A percentile compares a stretch with the other conserved stretches of the same genome.
Evolutionary conservation across 176 grass and related monocot genomes (phyloP).

Genomic region (Zea mays): Zm-B73-REFERENCE-NAM-5.0 NC_050105.1:4097001-4097500

Average conservation of each 20-base stretch:
- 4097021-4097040: constrained; percentile 58
- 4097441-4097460: constrained; percentile 32
- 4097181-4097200: constrained; percentile 79
- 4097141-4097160: constrained; percentile 67
- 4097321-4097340: constrained; percentile 51
- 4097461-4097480: constrained; percentile 65
- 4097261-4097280: constrained; percentile 51
- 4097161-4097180: constrained; percentile 80
- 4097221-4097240: constrained; percentile 54
- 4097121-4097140: constrained; percentile 51
- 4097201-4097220: constrained; percentile 82
- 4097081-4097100: constrained; percentile 52
- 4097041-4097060: constrained; percentile 49
- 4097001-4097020: constrained; percentile 27
- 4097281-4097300: constrained; percentile 30
- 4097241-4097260: constrained; percentile 47
- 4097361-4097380: constrained; percentile 54
- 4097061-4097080: constrained; percentile 92
- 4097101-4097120: constrained; percentile 47
- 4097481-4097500: constrained; percentile 67
- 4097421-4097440: constrained; percentile 45
- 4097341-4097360: constrained; percentile 40
- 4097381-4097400: constrained; percentile 47
- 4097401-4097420: constrained; percentile 45
- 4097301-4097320: constrained; percentile 38